These are phyloP conservation scores for Cubamyces lactineus DNA, from an alignment of 768 basidiomycete genomes.

Conservation along the genomic window DNA sequence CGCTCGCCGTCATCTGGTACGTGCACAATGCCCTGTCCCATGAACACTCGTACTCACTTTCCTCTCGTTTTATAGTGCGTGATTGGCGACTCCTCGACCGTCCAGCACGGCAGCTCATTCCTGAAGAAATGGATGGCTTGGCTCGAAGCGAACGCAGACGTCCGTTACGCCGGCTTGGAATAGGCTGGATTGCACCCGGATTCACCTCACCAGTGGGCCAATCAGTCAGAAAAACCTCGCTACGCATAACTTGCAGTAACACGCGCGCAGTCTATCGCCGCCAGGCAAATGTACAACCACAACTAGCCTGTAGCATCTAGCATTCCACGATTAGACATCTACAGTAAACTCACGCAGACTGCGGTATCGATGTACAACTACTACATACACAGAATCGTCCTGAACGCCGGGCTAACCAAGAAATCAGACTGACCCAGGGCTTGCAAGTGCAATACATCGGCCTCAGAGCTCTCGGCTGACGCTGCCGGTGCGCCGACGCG, in stretches of 20 bases:
- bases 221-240: no score
- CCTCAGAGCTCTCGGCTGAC: constrained; percentile 6
- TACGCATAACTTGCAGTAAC: no score
- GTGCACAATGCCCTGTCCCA: constrained; percentile 32
- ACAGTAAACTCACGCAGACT: constrained; percentile 5
- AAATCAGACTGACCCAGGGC: neutral
- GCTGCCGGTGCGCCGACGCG: constrained; percentile 29
- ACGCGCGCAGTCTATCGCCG: neutral
- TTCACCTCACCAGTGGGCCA: no score
- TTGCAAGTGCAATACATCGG: neutral
- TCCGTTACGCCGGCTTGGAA: constrained; percentile 78
- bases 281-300: neutral
- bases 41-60: neutral
- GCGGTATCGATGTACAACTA: constrained; percentile 12
- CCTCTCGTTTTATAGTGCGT: constrained; percentile 60
- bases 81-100: constrained; percentile 92
- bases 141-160: constrained; percentile 89
- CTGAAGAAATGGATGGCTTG: constrained; percentile 90
- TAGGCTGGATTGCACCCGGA: constrained; percentile 29
- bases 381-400: constrained; percentile 6
- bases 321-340: constrained; percentile 15
- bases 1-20: constrained; percentile 83
- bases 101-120: constrained; percentile 81
- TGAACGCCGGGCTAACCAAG: neutral
- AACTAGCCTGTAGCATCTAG: constrained; percentile 11